Conservation (phyloP, 1,284 basidiomycete genomes). For the Rhodotorula glutinis region DNA sequence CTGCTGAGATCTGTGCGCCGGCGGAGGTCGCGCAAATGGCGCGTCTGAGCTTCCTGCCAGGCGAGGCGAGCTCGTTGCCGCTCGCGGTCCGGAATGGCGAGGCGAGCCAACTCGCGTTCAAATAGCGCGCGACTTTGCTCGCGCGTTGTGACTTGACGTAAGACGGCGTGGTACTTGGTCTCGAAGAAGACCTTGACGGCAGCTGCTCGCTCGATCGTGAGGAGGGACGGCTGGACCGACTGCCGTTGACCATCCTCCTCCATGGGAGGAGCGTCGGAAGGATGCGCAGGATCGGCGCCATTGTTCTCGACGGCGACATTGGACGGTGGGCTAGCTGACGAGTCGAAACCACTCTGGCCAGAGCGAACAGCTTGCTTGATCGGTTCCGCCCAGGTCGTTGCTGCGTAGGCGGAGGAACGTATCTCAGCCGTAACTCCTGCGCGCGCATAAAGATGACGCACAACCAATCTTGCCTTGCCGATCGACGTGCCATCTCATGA, state of each 20-base stretch:
- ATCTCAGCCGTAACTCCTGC: conserved; percentile 20
- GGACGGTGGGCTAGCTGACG: not conserved
- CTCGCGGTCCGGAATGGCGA: conserved; percentile 66
- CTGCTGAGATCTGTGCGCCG: conserved; percentile 76
- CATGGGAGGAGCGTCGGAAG: not conserved
- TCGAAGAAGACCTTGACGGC: conserved; percentile 93
- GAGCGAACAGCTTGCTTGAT: conserved; percentile 77
- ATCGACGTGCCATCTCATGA: conserved; percentile 85
- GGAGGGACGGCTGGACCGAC: conserved; percentile 68
- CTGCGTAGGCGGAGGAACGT: conserved; percentile 51
- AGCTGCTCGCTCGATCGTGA: conserved; percentile 88
- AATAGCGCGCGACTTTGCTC: conserved; percentile 79
- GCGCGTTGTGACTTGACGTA: conserved; percentile 62
- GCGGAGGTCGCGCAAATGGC: conserved; percentile 78
- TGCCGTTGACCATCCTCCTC: not conserved
- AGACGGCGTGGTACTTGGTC: conserved; percentile 87
- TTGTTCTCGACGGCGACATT: conserved; percentile 29
- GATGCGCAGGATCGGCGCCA: not conserved
- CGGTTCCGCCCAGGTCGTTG: conserved; percentile 83
- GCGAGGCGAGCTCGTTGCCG: conserved; percentile 69
- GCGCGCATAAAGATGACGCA: conserved; percentile 47
- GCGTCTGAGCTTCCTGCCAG: conserved; percentile 83
- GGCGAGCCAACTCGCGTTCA: conserved; percentile 76
- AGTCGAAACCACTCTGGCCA: conserved; percentile 57
- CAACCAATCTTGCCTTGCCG: conserved; percentile 86